Evolutionary conservation across 2,329 filamentous ascomycete genomes (phyloP).

Genomic region (Colletotrichum sp.): DNA sequence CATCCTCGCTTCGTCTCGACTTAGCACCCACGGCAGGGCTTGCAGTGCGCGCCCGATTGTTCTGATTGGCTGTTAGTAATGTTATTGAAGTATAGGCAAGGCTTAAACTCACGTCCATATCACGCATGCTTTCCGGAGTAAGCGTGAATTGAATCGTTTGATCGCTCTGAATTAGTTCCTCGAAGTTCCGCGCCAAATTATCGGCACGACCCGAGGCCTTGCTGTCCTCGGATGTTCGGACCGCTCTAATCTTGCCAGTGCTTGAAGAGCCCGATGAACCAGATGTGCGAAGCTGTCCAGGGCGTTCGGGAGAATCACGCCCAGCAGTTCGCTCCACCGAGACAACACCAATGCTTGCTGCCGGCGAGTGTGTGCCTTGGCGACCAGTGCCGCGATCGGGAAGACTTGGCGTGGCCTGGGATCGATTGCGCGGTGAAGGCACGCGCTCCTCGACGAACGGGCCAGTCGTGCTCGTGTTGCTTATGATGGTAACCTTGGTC

Average conservation of each 20-base stretch:
- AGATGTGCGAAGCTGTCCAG: slow-evolving; percentile 48
- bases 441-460: slow-evolving; percentile 34
- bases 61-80: slow-evolving; percentile 31
- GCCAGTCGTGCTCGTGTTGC: slow-evolving; percentile 30
- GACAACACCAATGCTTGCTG: slow-evolving; percentile 38
- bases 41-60: slow-evolving; percentile 38
- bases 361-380: slow-evolving; percentile 14
- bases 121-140: slow-evolving; percentile 79
- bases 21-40: slow-evolving; percentile 47
- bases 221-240: slow-evolving; percentile 64
- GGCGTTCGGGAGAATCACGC: slow-evolving; percentile 16
- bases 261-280: slow-evolving; percentile 56
- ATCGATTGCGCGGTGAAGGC: slow-evolving; percentile 34
- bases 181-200: slow-evolving; percentile 71
- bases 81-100: background rate
- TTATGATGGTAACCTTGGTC: slow-evolving; percentile 40
- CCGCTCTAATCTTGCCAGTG: slow-evolving; percentile 54
- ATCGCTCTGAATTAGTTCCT: slow-evolving; percentile 81
- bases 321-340: slow-evolving; percentile 38
- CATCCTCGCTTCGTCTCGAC: slow-evolving; percentile 52
- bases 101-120: slow-evolving; percentile 46
- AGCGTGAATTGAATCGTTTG: slow-evolving; percentile 84
- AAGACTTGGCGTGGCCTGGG: background rate
- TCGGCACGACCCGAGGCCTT: slow-evolving; percentile 48
- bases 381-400: slow-evolving; percentile 24